Percentiles rank a stretch among this genome's conserved stretches.
Evolutionary conservation across 23 red algal species (phyloP).

Genomic region (Gracilaria caudata): DNA sequence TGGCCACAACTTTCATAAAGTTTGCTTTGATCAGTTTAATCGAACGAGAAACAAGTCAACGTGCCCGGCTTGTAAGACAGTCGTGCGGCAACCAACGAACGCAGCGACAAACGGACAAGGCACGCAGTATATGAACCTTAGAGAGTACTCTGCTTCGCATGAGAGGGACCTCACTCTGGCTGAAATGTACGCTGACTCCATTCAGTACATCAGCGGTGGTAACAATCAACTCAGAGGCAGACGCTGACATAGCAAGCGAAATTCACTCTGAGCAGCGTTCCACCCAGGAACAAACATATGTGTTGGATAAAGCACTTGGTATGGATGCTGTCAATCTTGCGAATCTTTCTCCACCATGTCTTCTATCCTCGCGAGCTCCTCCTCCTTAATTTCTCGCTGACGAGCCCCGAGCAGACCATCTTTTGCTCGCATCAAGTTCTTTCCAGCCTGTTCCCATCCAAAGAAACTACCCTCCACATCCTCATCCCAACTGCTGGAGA

Average conservation of each 20-base stretch:
- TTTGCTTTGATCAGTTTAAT: constrained; percentile 34
- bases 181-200: neutral
- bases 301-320: too few species aligned
- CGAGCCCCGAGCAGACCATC: constrained; percentile 73
- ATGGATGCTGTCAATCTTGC: neutral
- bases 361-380: constrained; percentile 45
- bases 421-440: constrained; percentile 66
- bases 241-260: too few species aligned
- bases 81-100: neutral
- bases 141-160: neutral
- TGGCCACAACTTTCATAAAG: constrained; percentile 35
- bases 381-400: constrained; percentile 54
- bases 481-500: constrained; percentile 79
- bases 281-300: too few species aligned
- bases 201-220: neutral
- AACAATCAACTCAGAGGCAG: neutral
- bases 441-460: constrained; percentile 60
- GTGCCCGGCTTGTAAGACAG: constrained; percentile 10
- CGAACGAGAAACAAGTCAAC: neutral
- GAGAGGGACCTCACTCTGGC: constrained; percentile 10
- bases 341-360: constrained; percentile 23
- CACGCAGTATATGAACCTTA: constrained; percentile 2
- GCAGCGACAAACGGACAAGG: neutral
- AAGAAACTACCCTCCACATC: constrained; percentile 58
- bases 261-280: too few species aligned